phyloP scores from a whole-genome alignment of 2,329 filamentous ascomycete genomes.

The Fusarium xylarioides region DNA sequence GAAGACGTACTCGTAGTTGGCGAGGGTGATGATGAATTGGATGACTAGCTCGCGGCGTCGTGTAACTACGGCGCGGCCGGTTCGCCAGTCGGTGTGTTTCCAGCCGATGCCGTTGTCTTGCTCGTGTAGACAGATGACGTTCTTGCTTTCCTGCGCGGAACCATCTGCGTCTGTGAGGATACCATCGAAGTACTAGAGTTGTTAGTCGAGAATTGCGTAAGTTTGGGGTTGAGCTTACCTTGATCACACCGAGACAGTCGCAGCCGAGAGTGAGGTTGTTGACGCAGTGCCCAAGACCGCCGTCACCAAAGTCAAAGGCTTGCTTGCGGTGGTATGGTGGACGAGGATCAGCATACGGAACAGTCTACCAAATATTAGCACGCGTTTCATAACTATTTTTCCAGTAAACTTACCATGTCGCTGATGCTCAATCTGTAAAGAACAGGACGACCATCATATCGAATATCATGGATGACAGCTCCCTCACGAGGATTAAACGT shows the following conservation, averaged over 20 bases:
- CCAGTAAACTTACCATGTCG: constrained; percentile 65
- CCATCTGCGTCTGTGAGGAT: constrained; percentile 45
- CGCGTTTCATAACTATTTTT: rapidly evolving
- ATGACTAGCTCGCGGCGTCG: constrained; percentile 70
- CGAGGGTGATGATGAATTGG: constrained; percentile 74
- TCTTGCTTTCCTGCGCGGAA: constrained; percentile 55
- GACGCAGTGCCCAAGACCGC: constrained; percentile 69
- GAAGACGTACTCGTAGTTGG: constrained; percentile 74
- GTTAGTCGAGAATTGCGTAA: not conserved
- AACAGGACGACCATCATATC: constrained; percentile 71
- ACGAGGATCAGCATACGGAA: constrained; percentile 73
- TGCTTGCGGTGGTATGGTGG: constrained; percentile 71
- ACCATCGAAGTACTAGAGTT: constrained; percentile 48
- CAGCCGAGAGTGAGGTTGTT: constrained; percentile 75
- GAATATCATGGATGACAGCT: constrained; percentile 73
- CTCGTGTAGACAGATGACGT: constrained; percentile 74
- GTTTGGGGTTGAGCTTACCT: constrained; percentile 10
- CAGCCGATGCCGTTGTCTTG: constrained; percentile 75
- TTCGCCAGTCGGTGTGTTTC: constrained; percentile 78
- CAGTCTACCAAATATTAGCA: constrained; percentile 43
- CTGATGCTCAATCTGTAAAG: constrained; percentile 72
- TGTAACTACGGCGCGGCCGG: constrained; percentile 66
- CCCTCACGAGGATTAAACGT: constrained; percentile 77
- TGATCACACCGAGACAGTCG: constrained; percentile 73
- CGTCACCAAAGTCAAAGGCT: constrained; percentile 76